These are phyloP conservation scores for Orbilia javanica DNA, from an alignment of 2,329 filamentous ascomycete species.

Conservation along the genomic window DNA sequence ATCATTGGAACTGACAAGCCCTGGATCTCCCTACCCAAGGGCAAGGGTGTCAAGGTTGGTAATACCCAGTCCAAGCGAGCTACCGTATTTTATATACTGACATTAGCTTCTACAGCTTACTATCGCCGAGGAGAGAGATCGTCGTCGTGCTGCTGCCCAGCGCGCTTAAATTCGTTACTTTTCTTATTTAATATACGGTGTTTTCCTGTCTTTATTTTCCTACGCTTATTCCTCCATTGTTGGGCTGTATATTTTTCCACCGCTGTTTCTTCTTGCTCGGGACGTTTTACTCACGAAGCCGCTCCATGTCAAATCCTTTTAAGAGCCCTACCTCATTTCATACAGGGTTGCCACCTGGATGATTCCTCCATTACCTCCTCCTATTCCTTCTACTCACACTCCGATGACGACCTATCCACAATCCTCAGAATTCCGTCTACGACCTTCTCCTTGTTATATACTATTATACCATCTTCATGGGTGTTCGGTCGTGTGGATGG, in stretches of 20 bases:
- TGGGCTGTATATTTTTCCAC: conserved; percentile 58
- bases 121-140: conserved; percentile 99
- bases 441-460: conserved; percentile 58
- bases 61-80: background rate
- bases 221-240: conserved; percentile 56
- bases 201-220: conserved; percentile 55
- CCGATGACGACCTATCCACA: conserved; percentile 43
- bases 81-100: conserved; percentile 54
- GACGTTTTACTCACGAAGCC: conserved; percentile 54
- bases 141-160: conserved; percentile 77
- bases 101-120: conserved; percentile 73
- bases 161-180: conserved; percentile 59
- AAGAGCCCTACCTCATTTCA: conserved; percentile 39
- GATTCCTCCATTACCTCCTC: conserved; percentile 48
- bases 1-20: conserved; percentile 98
- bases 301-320: conserved; percentile 53
- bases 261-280: conserved; percentile 50
- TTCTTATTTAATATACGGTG: conserved; percentile 57
- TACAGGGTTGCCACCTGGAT: conserved; percentile 51
- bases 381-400: conserved; percentile 4
- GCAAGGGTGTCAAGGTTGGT: conserved; percentile 93
- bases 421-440: conserved; percentile 40
- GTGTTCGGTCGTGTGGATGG: conserved; percentile 56
- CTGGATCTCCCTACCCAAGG: conserved; percentile 99
- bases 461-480: conserved; percentile 55